Percentiles rank a stretch among this genome's conserved stretches.
These are phyloP conservation scores for Arctostaphylos glauca DNA, from an alignment of 148 eudicot species.

Conservation along the genomic window DNA sequence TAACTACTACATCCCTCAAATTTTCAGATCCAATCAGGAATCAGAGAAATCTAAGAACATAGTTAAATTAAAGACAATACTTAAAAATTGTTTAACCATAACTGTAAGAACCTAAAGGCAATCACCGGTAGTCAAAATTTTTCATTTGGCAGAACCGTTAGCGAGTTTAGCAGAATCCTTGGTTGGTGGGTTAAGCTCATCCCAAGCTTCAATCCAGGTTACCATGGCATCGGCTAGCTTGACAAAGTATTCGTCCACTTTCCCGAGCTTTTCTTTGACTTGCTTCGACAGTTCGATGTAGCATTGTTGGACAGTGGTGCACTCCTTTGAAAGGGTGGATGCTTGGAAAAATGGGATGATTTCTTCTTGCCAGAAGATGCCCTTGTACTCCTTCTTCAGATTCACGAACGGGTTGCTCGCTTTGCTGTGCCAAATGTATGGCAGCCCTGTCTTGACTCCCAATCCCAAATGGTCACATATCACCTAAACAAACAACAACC, in stretches of 20 bases:
- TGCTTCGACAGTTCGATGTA: slow-evolving; percentile 53
- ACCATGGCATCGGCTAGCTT: slow-evolving; percentile 75
- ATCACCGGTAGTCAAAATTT: background rate
- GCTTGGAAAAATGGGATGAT: slow-evolving; percentile 73
- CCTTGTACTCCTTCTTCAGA: slow-evolving; percentile 68
- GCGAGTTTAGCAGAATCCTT: slow-evolving; percentile 21
- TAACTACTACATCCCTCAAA: background rate
- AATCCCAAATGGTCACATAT: slow-evolving; percentile 66
- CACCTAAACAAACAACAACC: slow-evolving; percentile 31
- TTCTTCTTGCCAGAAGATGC: slow-evolving; percentile 77
- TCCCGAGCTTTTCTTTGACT: slow-evolving; percentile 61
- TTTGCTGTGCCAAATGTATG: slow-evolving; percentile 78
- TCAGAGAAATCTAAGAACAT: slow-evolving; percentile 8
- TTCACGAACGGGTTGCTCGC: slow-evolving; percentile 80
- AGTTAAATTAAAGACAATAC: background rate
- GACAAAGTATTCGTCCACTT: slow-evolving; percentile 55
- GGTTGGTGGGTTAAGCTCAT: slow-evolving; percentile 47
- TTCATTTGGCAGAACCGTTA: slow-evolving; percentile 24
- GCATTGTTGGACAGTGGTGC: slow-evolving; percentile 65
- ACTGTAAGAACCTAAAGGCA: slow-evolving; percentile 15
- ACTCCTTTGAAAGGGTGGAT: slow-evolving; percentile 43
- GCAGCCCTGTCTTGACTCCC: slow-evolving; percentile 70
- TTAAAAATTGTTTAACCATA: background rate
- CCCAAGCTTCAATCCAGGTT: slow-evolving; percentile 72
- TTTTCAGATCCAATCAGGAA: slow-evolving; percentile 4